Conservation (phyloP, 2,329 filamentous ascomycete species). For the Colletotrichum zoysiae region DNA sequence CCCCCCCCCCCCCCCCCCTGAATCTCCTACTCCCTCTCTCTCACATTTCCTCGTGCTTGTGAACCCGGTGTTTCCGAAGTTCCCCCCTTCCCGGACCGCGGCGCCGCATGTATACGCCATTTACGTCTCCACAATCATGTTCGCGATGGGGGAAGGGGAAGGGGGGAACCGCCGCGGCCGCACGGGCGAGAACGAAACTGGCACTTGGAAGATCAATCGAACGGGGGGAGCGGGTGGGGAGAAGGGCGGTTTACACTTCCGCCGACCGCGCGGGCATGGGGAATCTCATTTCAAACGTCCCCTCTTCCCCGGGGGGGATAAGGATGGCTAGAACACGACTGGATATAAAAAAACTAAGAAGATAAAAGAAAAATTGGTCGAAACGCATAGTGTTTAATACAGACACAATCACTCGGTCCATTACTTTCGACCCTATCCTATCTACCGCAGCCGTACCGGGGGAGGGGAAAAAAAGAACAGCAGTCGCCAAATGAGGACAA, state of each 20-base stretch:
- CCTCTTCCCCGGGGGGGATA: no score
- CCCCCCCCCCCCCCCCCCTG: neutral
- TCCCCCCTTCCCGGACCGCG: neutral
- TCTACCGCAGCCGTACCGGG: constrained; percentile 22
- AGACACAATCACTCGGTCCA: constrained; percentile 36
- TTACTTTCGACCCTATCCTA: constrained; percentile 40
- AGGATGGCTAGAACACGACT: neutral
- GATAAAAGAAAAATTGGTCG: no score
- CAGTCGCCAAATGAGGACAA: constrained; percentile 17
- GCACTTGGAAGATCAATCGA: no score
- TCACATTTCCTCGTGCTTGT: no score
- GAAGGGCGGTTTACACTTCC: no score
- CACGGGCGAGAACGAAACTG: no score
- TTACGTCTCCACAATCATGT: no score
- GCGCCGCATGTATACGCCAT: neutral
- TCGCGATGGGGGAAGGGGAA: neutral
- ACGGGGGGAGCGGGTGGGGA: no score
- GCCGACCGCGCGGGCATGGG: no score
- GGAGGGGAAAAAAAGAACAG: constrained; percentile 6
- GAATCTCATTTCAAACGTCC: no score
- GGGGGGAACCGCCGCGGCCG: no score
- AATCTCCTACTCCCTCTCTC: neutral
- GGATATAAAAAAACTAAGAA: no score
- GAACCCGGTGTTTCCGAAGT: constrained; percentile 11
- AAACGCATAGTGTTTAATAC: neutral